phyloP scores from a whole-genome alignment of 371 early-diverging fungal species.

The Rhizopus microsporus region DNA sequence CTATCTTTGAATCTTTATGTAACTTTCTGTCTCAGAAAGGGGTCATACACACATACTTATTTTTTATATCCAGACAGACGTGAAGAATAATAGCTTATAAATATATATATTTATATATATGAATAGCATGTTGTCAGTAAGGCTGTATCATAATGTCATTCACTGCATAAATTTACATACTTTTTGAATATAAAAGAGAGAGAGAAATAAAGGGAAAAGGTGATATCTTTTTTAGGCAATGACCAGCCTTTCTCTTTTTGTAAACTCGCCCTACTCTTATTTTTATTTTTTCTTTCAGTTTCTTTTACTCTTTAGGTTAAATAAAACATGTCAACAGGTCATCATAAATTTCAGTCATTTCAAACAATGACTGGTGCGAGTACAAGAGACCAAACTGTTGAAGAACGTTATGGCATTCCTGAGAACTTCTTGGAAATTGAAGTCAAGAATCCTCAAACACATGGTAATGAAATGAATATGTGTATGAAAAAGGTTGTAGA shows the following conservation, averaged over 20 bases:
- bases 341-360: slow-evolving; percentile 54
- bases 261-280: slow-evolving; percentile 2
- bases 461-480: slow-evolving; percentile 54
- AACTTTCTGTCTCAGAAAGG: no score
- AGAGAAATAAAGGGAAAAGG: not conserved
- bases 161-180: no score
- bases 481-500: not conserved
- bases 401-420: slow-evolving; percentile 91
- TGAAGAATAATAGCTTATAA: no score
- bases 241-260: no score
- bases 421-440: slow-evolving; percentile 98
- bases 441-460: slow-evolving; percentile 88
- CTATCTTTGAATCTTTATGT: no score
- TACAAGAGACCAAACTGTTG: slow-evolving; percentile 79
- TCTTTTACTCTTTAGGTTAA: slow-evolving; percentile 2
- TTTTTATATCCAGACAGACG: no score
- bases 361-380: slow-evolving; percentile 56
- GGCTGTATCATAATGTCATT: no score
- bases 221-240: no score
- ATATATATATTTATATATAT: no score
- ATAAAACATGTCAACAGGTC: slow-evolving; percentile 22
- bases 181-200: not conserved
- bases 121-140: no score
- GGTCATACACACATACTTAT: no score
- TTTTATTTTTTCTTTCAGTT: slow-evolving; percentile 9